Conservation (phyloP, 495 filamentous ascomycete species). For the Penicillium lagena region DNA sequence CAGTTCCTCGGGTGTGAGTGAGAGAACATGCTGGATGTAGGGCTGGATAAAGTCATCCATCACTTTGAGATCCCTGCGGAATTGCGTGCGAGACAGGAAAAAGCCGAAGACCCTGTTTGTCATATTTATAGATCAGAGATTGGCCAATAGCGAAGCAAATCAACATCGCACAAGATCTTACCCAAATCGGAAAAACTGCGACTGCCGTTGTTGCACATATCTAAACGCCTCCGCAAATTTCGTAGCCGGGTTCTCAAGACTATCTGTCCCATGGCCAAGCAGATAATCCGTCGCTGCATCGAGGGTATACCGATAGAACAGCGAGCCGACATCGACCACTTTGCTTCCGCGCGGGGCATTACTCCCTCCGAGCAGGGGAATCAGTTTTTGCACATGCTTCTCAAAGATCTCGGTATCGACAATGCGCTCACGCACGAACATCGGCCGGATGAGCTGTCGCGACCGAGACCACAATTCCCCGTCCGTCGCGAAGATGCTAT, state of each 20-base stretch:
- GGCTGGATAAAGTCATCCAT: constrained; percentile 70
- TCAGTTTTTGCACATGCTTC: constrained; percentile 62
- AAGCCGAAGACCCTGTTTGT: constrained; percentile 42
- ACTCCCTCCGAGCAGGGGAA: constrained; percentile 51
- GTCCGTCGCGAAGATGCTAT: constrained; percentile 76
- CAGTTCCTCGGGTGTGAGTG: constrained; percentile 54
- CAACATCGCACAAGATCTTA: constrained; percentile 13
- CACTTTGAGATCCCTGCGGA: constrained; percentile 54
- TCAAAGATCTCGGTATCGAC: constrained; percentile 78
- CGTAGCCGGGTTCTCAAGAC: constrained; percentile 48
- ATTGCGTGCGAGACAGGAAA: constrained; percentile 51
- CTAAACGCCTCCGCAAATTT: constrained; percentile 68
- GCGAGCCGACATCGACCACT: constrained; percentile 58
- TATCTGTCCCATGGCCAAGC: constrained; percentile 69
- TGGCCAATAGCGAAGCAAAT: not conserved
- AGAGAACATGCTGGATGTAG: constrained; percentile 62
- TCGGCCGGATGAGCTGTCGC: constrained; percentile 72
- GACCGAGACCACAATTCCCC: constrained; percentile 67
- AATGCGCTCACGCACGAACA: constrained; percentile 77
- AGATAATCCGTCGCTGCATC: constrained; percentile 83
- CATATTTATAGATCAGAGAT: not conserved
- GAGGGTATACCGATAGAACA: constrained; percentile 77
- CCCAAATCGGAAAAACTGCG: constrained; percentile 50
- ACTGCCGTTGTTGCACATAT: constrained; percentile 65
- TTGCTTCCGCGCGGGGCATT: constrained; percentile 32